phyloP scores from a whole-genome alignment of 441 rosid genomes.

The Flueggea neowawraea region DNA sequence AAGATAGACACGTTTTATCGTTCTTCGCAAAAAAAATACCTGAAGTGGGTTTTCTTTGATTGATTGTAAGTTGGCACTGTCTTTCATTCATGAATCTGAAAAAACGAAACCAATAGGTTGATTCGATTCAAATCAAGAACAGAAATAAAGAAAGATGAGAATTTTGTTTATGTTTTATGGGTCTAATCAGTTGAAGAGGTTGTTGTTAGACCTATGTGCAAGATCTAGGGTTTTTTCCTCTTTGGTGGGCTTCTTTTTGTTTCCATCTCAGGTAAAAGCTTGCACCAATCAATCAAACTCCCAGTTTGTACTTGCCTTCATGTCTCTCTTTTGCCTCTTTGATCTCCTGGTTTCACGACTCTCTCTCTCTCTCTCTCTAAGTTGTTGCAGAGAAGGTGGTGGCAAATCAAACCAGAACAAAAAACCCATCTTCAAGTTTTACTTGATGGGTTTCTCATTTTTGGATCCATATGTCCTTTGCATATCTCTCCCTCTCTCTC shows the following conservation, averaged over 20 bases:
- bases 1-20: constrained; percentile 33
- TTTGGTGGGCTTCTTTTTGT: neutral
- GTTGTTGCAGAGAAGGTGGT: neutral
- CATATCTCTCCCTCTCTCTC: too few relatives aligned
- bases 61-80: too few relatives aligned
- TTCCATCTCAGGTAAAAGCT: neutral
- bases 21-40: constrained; percentile 4
- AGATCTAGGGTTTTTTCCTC: constrained; percentile 48
- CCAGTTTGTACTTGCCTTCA: constrained; percentile 10
- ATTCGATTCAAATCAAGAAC: constrained; percentile 2
- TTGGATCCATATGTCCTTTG: constrained; percentile 3
- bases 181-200: constrained; percentile 20
- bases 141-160: too few relatives aligned
- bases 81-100: too few relatives aligned
- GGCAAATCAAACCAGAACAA: constrained; percentile 5
- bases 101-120: too few relatives aligned
- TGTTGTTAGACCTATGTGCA: constrained; percentile 28
- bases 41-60: too few relatives aligned
- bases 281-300: neutral
- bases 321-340: constrained; percentile 20
- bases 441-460: neutral
- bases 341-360: constrained; percentile 33
- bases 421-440: constrained; percentile 4
- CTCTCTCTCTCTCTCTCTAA: constrained; percentile 10
- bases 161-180: neutral